Evolutionary conservation across 352 stramenopile genomes (phyloP).

Genomic region (Halophytophthora polymorphica): DNA sequence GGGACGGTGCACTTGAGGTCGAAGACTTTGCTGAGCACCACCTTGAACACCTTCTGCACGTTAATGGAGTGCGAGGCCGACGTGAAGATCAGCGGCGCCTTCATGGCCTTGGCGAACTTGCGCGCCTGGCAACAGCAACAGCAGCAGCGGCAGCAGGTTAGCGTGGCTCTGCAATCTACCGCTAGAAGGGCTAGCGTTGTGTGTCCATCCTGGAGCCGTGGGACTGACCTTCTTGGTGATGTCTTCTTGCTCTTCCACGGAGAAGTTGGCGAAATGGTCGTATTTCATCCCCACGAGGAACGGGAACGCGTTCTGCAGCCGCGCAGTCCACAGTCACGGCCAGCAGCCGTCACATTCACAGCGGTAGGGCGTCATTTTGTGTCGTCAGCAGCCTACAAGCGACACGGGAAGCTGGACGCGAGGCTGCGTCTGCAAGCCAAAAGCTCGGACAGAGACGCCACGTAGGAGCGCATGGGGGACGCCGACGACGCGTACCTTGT

Average conservation of each 20-base stretch:
- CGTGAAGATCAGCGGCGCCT: constrained; percentile 93
- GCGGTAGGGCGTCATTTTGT: not conserved
- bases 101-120: constrained; percentile 95
- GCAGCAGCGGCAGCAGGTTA: not conserved
- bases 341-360: too few relatives aligned
- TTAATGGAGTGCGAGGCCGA: constrained; percentile 94
- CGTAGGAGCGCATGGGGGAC: too few relatives aligned
- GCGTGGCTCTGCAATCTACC: too few relatives aligned
- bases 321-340: too few relatives aligned
- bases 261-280: constrained; percentile 91
- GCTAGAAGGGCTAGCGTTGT: too few relatives aligned
- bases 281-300: constrained; percentile 96
- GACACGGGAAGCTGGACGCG: too few relatives aligned
- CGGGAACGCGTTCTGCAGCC: constrained; percentile 80
- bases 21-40: constrained; percentile 93
- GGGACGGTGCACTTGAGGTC: constrained; percentile 92
- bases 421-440: not conserved
- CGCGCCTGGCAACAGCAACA: constrained; percentile 53
- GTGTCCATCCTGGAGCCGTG: not conserved
- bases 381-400: too few relatives aligned
- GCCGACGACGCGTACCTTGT: constrained; percentile 69
- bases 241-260: constrained; percentile 90
- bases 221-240: constrained; percentile 89
- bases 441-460: not conserved
- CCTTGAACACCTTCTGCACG: constrained; percentile 95